Base-by-base conservation (phyloP, 257 asterid genomes). In the Eustoma russellianum region DNA sequence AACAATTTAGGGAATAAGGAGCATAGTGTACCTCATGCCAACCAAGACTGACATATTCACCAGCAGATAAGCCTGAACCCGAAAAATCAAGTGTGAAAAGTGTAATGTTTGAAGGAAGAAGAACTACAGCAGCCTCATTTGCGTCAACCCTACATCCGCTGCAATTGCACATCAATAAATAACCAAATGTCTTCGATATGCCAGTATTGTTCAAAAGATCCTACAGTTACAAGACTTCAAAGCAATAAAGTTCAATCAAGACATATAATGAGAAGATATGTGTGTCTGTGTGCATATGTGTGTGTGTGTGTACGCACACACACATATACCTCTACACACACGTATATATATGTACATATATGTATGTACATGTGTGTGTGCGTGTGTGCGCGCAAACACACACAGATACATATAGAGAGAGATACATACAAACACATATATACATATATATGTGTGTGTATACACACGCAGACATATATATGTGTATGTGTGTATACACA, bases 121-220 rank as follows among this genome's bases (percentile, higher is more conserved):
- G 94, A 72, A 91, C 78, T 63, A 80, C 85, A 49, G 96, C 96
- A 50, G 95, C 98, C 74, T 91, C 98, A 67, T 91, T 91, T 55
- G 92, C 98, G 76, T 91, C 98, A 38, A 94, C 96, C 63, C 98
- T 78, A 67, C 98, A 91, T 57, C 98, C 98, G 54, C 98, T 90
- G 90, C 85, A 78, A 30, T 50, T 53, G 56, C 52, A 60, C 17
- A 56, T 14, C 13, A 38, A 53, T 15, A 64, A 71, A 66, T 30
- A 17, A 48, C 24, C 51, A 17, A 60, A 10, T 50, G 35, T 41
- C 10, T 10, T 62, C 17, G 47, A 44, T 24, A 46, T 5, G 28
- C 41, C 49, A 46, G 18, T 24, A 19, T 24, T 46, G 15, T 54
- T 13, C 18, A 62, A 28, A 13, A 49, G 47, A 52, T 40, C 46